Evolutionary conservation across 495 filamentous ascomycete genomes (phyloP), one percentile per base, ranked within the genome.

Genomic region (Antarctomyces pellizariae): DNA sequence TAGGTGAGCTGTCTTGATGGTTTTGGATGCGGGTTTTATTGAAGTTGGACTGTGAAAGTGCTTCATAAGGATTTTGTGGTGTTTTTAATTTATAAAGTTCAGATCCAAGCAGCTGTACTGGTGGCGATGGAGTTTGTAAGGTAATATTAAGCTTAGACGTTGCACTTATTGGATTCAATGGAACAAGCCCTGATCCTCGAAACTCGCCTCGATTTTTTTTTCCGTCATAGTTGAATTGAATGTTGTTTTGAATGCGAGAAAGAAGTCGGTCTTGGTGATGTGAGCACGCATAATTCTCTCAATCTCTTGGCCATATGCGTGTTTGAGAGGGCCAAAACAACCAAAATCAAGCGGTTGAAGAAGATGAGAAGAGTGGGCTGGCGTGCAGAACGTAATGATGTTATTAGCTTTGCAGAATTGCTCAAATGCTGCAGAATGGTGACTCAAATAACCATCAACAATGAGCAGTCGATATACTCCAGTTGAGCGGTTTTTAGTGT

Each of bases 301-400:
- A 10, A 21, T 21, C 19, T 21, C n/a, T 6, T 13, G 7, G 7
- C 36, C 13, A 28, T 45, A 46, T 13, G 18, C 16, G 1, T 16
- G 17, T 30, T 44, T 43, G 12, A 45, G 28, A 18, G 34, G 30
- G 7, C 24, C 26, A 29, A 47, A 47, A 34, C 22, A 35, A 12
- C 25, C 15, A 13, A 47, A 22, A 39, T 47, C 34, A 26, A 47
- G 31, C 26, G 36, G 42, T 31, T 47, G 39, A n/a, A 45, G 32
- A 11, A 36, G 16, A 29, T 47, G 26, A 19, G 36, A 38, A 3
- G 36, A 40, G 36, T 47, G 35, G n/a, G 31, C 3, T 30, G 42
- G 44, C 18, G 43, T 34, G 25, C 29, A 45, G 25, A 45, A 34
- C 2, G 37, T 43, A 29, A 45, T 40, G 41, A 48, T 46, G 18